Evolutionary conservation across 2,329 filamentous ascomycete genomes (phyloP), one percentile per base, ranked within the genome.

Genomic region (Stemphylium vesicarium): DNA sequence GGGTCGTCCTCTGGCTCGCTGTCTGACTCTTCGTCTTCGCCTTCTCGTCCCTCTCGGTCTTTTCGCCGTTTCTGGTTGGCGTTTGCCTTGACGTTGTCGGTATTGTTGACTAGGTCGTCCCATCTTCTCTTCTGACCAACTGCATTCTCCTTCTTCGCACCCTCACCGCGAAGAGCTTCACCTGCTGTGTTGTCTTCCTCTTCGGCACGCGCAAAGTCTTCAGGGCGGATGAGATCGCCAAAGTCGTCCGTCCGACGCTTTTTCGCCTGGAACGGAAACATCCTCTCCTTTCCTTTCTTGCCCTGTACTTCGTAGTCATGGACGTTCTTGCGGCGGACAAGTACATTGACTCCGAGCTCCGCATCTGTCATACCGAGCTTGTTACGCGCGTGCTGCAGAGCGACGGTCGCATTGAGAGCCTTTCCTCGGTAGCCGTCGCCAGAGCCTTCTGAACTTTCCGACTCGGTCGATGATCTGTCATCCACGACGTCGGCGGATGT

Each of bases 71-170:
- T 93, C 64, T 81, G 85, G 20, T 77, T 68, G 15, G 78, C 76
- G 33, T 66, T 63, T 53, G 72, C 64, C 31, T 75, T 77, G 40
- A 74, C 63, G n/a, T 56, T 77, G 42, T 74, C 77, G 26, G 69
- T 71, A 43, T 68, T 70, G 35, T 74, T 73, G 9, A 79, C 69
- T 18, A 85, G 78, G 56, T 96, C 92, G 62, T 94, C 91, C 92
- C 94, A 98, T 75, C 92, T 96, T 57, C 95, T 86, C 78, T 99
- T 99, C 79, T 94, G 93, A 15, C 94, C 95, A 16, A 96, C 83
- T 10, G 75, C 69, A 38, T 77, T 73, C 53, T 79, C 75, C 52
- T 76, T 75, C 64, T 77, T 77, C 40, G 82, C 81, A 12, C 80
- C 80, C 31, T 83, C 80, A 16, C 79, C 76, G 32, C 80, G 81